Percentiles rank a stretch among this genome's conserved stretches.
These are phyloP conservation scores for Solanum appendiculatum DNA, from an alignment of 257 asterid genomes.

Conservation along the genomic window DNA sequence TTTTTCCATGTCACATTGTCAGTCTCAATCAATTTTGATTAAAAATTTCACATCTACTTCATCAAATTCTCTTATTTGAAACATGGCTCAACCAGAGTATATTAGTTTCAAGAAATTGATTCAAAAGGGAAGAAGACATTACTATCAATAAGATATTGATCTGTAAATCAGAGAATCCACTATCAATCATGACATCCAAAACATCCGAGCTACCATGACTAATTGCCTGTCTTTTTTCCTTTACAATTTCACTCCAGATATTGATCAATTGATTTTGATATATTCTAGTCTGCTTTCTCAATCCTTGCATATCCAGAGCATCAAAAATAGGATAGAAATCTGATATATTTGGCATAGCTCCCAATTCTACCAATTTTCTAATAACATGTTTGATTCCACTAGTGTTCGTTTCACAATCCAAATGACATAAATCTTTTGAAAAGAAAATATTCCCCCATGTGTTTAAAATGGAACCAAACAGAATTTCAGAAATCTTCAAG, in stretches of 20 bases:
- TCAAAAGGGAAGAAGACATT: neutral
- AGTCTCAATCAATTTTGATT: neutral
- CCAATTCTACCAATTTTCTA: conserved; percentile 6
- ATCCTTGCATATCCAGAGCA: conserved; percentile 32
- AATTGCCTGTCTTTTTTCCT: conserved; percentile 11
- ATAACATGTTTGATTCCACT: conserved; percentile 10
- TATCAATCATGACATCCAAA: conserved; percentile 14
- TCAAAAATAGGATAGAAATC: conserved; percentile 25
- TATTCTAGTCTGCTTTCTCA: conserved; percentile 6
- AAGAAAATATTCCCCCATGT: conserved; percentile 17
- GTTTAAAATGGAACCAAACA: conserved; percentile 21
- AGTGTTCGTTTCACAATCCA: conserved; percentile 8
- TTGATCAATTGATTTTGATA: neutral
- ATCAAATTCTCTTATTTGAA: neutral
- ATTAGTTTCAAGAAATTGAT: neutral
- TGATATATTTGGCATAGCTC: conserved; percentile 18
- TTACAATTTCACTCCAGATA: conserved; percentile 21
- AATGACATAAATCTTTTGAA: conserved; percentile 11
- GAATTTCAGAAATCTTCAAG: conserved; percentile 9
- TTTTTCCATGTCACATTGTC: too few relatives aligned
- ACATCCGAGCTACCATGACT: conserved; percentile 7
- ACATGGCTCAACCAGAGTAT: neutral
- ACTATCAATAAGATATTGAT: conserved; percentile 31
- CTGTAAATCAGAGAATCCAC: conserved; percentile 17
- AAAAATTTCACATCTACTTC: neutral